Evolutionary conservation across 1,139 yeast species (phyloP).

Genomic region (Eremothecium cymbalariae): DNA sequence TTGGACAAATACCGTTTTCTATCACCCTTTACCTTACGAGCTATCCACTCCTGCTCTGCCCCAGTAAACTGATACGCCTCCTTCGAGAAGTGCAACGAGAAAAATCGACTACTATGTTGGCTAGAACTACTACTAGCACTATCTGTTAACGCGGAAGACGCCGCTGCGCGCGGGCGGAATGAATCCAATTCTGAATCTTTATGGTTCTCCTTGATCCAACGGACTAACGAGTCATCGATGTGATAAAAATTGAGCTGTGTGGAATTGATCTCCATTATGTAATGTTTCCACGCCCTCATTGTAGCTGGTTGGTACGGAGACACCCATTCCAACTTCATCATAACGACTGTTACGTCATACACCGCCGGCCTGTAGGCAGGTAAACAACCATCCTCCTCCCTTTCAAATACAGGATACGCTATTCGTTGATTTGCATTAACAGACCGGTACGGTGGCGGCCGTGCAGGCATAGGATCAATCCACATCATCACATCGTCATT

Average conservation of each 20-base stretch:
- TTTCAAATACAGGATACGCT: slow-evolving; percentile 43
- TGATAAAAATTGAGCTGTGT: slow-evolving; percentile 63
- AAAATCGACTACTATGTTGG: too few relatives aligned
- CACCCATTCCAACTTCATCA: slow-evolving; percentile 56
- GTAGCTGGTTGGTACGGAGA: slow-evolving; percentile 59
- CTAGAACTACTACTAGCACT: too few relatives aligned
- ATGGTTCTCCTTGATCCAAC: slow-evolving; percentile 2
- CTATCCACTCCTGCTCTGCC: slow-evolving; percentile 25
- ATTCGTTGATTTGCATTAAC: slow-evolving; percentile 33
- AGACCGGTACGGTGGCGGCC: slow-evolving; percentile 40
- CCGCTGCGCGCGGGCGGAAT: slow-evolving; percentile 2
- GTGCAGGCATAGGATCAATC: slow-evolving; percentile 45
- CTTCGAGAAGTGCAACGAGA: slow-evolving; percentile 12
- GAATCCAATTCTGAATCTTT: slow-evolving; percentile 1
- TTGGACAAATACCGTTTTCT: slow-evolving; percentile 30
- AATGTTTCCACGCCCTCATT: slow-evolving; percentile 54
- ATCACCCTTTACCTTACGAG: slow-evolving; percentile 20
- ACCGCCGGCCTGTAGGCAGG: slow-evolving; percentile 55
- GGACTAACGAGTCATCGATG: slow-evolving; percentile 26
- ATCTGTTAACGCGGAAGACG: too few relatives aligned
- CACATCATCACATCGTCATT: slow-evolving; percentile 8
- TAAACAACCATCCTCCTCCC: slow-evolving; percentile 31
- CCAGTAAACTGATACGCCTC: slow-evolving; percentile 22
- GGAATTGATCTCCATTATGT: slow-evolving; percentile 59
- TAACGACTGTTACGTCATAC: slow-evolving; percentile 44